Conservation (phyloP, 257 asterid genomes). For the Oldenlandia corymbosa region DNA sequence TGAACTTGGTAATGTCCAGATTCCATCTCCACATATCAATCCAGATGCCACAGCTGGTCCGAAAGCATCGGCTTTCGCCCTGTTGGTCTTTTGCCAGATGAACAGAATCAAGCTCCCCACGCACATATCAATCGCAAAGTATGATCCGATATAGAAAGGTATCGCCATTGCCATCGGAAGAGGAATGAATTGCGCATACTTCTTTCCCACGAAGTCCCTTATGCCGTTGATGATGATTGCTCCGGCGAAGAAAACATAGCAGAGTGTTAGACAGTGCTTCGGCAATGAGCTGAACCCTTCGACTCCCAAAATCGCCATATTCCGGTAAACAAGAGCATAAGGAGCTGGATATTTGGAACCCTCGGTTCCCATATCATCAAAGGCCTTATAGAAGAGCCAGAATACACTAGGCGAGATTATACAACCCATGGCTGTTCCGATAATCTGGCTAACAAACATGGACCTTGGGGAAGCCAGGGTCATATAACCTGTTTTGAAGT, state of each 20-base stretch:
- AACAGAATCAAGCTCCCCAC: slow-evolving; percentile 75
- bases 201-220: slow-evolving; percentile 52
- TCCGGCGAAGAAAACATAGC: slow-evolving; percentile 51
- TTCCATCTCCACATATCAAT: slow-evolving; percentile 83
- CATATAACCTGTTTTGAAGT: slow-evolving; percentile 82
- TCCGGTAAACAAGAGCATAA: slow-evolving; percentile 59
- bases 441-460: slow-evolving; percentile 83
- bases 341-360: slow-evolving; percentile 72
- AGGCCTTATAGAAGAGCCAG: slow-evolving; percentile 84
- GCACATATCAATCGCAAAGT: slow-evolving; percentile 80
- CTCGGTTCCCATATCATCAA: slow-evolving; percentile 35
- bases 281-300: slow-evolving; percentile 68
- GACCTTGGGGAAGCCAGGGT: slow-evolving; percentile 86
- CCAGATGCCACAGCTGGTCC: slow-evolving; percentile 93
- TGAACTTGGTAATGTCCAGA: slow-evolving; percentile 74
- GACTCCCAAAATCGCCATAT: slow-evolving; percentile 75
- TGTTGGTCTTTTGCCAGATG: slow-evolving; percentile 61
- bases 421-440: slow-evolving; percentile 90
- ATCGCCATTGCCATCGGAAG: slow-evolving; percentile 97
- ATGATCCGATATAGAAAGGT: slow-evolving; percentile 73
- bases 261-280: slow-evolving; percentile 61
- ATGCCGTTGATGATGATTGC: slow-evolving; percentile 55
- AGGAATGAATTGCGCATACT: slow-evolving; percentile 58
- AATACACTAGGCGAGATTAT: slow-evolving; percentile 78
- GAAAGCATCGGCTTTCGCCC: slow-evolving; percentile 70